Evolutionary conservation across 2,329 filamentous ascomycete genomes (phyloP).

Genomic region (Aureobasidium sp.): DNA sequence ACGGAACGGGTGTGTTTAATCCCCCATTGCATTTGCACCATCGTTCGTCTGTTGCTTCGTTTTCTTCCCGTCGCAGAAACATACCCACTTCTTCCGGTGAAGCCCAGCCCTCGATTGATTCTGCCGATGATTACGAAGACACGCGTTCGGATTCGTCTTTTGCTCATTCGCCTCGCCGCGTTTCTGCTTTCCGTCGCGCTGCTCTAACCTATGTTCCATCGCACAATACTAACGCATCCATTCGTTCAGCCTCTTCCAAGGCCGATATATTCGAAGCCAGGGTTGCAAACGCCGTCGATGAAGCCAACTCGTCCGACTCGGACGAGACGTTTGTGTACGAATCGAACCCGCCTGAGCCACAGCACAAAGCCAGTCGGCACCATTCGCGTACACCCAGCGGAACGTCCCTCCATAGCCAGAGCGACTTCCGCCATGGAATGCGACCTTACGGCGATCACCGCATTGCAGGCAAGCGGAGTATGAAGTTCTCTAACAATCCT

Average conservation of each 20-base stretch:
- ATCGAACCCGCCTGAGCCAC: conserved; percentile 70
- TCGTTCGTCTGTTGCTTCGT: conserved; percentile 17
- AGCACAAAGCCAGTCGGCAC: conserved; percentile 59
- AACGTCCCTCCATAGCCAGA: conserved; percentile 66
- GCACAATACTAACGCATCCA: conserved; percentile 20
- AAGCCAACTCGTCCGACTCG: conserved; percentile 92
- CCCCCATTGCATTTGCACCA: conserved; percentile 23
- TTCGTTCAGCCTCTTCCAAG: conserved; percentile 66
- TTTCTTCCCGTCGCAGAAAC: conserved; percentile 9
- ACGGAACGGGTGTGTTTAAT: conserved; percentile 60
- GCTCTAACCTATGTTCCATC: conserved; percentile 6
- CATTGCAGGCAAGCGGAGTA: conserved; percentile 73
- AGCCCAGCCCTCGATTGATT: background rate
- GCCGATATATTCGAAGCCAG: conserved; percentile 97
- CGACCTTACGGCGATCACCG: conserved; percentile 56
- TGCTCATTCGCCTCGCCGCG: conserved; percentile 4
- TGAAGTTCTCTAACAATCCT: conserved; percentile 84
- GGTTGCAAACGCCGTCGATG: conserved; percentile 89
- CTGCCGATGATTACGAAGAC: background rate
- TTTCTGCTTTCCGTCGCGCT: conserved; percentile 2
- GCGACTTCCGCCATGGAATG: conserved; percentile 47
- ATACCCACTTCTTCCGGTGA: background rate
- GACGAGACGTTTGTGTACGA: conserved; percentile 99
- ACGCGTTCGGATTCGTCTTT: conserved; percentile 4
- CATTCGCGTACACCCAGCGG: conserved; percentile 93